Evolutionary conservation across 768 basidiomycete species (phyloP).

Genomic region (Lentinula lateritia): DNA sequence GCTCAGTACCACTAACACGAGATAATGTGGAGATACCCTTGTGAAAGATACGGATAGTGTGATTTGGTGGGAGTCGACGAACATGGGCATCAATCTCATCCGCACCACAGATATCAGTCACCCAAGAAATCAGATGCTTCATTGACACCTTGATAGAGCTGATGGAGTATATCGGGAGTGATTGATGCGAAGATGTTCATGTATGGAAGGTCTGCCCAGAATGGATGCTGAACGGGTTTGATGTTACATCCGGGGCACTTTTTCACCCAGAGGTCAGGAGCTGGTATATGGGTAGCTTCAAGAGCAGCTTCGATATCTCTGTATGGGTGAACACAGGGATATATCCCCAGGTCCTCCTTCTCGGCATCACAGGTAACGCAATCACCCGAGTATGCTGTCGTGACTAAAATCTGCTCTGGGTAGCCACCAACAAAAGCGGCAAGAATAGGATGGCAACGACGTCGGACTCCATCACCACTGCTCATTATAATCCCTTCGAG

Average conservation of each 20-base stretch:
- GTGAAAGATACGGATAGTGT: no score
- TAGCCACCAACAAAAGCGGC: slow-evolving; percentile 10
- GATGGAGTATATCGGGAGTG: slow-evolving; percentile 20
- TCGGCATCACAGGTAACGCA: slow-evolving; percentile 10
- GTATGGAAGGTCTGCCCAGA: slow-evolving; percentile 20
- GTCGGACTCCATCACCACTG: slow-evolving; percentile 19
- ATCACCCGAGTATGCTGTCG: slow-evolving; percentile 10
- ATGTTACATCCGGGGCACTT: slow-evolving; percentile 10
- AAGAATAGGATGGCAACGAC: no score
- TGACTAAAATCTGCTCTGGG: slow-evolving; percentile 14
- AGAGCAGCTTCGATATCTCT: neutral
- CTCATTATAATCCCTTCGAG: slow-evolving; percentile 1
- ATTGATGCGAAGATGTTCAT: slow-evolving; percentile 16
- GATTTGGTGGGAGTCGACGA: no score
- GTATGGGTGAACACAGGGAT: neutral
- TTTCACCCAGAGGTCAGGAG: neutral
- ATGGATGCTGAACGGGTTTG: slow-evolving; percentile 16
- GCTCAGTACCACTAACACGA: slow-evolving; percentile 19
- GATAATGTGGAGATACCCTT: slow-evolving; percentile 17
- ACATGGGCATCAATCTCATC: no score
- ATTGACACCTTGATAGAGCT: slow-evolving; percentile 19
- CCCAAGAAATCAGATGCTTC: no score
- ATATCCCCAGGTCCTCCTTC: neutral
- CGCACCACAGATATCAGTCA: no score
- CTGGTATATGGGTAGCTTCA: neutral